These are phyloP conservation scores for Pezicula radicicola DNA, from an alignment of 2,329 filamentous ascomycete species.

Conservation along the genomic window DNA sequence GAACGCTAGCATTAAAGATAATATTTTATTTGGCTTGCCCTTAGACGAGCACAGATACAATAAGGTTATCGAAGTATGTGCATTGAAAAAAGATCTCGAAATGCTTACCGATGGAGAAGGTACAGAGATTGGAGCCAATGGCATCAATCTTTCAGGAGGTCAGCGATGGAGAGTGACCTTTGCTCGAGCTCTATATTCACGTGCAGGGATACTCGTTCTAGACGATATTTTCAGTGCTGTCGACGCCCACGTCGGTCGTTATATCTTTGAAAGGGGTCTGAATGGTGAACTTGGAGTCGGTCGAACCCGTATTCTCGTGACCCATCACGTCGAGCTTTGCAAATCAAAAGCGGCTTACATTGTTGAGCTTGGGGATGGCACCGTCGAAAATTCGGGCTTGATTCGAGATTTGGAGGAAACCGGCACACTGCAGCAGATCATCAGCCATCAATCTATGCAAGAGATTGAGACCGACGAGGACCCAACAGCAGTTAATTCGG, in stretches of 20 bases:
- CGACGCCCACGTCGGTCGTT: conserved; percentile 76
- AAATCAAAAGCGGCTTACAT: conserved; percentile 70
- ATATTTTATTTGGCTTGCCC: conserved; percentile 75
- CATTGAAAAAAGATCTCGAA: conserved; percentile 70
- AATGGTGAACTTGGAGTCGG: conserved; percentile 66
- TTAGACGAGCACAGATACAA: conserved; percentile 66
- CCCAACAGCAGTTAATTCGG: conserved; percentile 53
- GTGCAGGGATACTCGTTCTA: conserved; percentile 71
- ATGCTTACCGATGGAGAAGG: conserved; percentile 74
- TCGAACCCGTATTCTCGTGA: conserved; percentile 75
- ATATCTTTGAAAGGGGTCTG: conserved; percentile 75
- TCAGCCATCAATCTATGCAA: conserved; percentile 46
- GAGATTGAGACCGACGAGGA: conserved; percentile 48
- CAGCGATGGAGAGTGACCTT: conserved; percentile 82
- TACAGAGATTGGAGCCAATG: conserved; percentile 81
- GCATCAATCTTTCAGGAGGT: conserved; percentile 79
- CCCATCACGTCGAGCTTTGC: conserved; percentile 73
- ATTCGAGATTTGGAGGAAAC: conserved; percentile 61
- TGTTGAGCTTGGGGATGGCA: conserved; percentile 69
- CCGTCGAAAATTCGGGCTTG: conserved; percentile 59
- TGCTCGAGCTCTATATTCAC: conserved; percentile 75
- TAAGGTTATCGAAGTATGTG: conserved; percentile 69
- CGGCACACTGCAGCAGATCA: conserved; percentile 54
- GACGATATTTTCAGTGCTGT: conserved; percentile 83
- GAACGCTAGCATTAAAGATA: conserved; percentile 74